Evolutionary conservation across 2,329 filamentous ascomycete species (phyloP).

Genomic region (Colletotrichum sp.): DNA sequence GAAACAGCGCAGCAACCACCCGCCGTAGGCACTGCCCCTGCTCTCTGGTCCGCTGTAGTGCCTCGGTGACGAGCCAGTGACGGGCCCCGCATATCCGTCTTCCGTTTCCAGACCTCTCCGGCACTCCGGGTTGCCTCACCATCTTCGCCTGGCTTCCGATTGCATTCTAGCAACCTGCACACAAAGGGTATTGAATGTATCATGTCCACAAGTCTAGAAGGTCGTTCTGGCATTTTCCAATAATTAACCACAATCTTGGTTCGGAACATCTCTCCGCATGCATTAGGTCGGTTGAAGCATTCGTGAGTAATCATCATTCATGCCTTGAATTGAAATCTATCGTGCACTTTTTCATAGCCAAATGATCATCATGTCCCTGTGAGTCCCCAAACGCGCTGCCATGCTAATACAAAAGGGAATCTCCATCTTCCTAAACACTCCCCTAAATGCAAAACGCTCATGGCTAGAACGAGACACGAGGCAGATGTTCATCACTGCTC

Average conservation of each 20-base stretch:
- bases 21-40: neutral
- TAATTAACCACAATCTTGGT: neutral
- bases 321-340: neutral
- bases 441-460: no score
- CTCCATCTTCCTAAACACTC: no score
- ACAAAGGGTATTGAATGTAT: neutral
- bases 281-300: neutral
- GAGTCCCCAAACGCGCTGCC: no score
- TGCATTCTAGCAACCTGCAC: neutral
- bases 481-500: no score
- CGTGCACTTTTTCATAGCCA: neutral
- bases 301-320: neutral
- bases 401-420: no score
- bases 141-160: neutral
- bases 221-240: neutral
- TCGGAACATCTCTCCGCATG: neutral
- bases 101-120: neutral
- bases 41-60: neutral
- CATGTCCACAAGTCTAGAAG: neutral
- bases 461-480: no score
- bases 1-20: neutral
- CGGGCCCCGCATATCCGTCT: neutral
- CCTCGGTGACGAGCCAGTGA: constrained; percentile 1
- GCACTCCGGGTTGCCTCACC: neutral
- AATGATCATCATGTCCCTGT: neutral